Evolutionary conservation across 2,329 filamentous ascomycete genomes (phyloP), one percentile per base, ranked within the genome.

Genomic region (Aspergillus sp.): DNA sequence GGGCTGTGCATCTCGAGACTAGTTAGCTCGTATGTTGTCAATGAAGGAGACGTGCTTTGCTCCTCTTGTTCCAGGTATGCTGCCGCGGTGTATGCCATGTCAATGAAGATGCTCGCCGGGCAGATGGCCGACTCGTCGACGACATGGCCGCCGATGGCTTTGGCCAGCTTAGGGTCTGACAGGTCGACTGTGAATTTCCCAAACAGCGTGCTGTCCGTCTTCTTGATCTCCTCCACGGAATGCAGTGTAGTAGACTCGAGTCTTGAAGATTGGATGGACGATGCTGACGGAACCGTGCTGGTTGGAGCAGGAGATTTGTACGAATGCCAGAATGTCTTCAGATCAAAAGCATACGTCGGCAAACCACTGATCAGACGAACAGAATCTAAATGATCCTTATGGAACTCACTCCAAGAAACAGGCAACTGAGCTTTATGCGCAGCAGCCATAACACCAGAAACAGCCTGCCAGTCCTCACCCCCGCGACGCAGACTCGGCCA

Each of bases 131-230:
- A 82, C 49, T 85, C 86, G 67, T 90, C 89, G 70, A 90, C 86
- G 66, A 85, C 75, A 69, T 90, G 88, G 33, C 87, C 88, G 49
- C 79, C 79, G 57, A 88, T 84, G 8, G 86, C 80, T 39, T 81
- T 79, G 67, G 83, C 82, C 23, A 90, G 78, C 64, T 89, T 84
- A 37, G 84, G 80, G 37, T 88, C 83, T 23, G 82, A 82, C 48
- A 90, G 77, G 62, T 89, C 86, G 11, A 87, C 87, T 72, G 89
- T 86, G 8, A 86, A 84, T 62, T 88, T 81, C 12, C 90, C 77
- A 3, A 21, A 27, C 1, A 40, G 27, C 3, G 50, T 44, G 11
- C 52, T 27, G 11, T 33, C 23, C 3, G 39, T 31, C 6, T 35
- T 44, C 2, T 53, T 39, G 23, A 57, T 33, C 14, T 52, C 45